Evolutionary conservation across 2,329 filamentous ascomycete genomes (phyloP).

Genomic region (Monosporascus sp.): DNA sequence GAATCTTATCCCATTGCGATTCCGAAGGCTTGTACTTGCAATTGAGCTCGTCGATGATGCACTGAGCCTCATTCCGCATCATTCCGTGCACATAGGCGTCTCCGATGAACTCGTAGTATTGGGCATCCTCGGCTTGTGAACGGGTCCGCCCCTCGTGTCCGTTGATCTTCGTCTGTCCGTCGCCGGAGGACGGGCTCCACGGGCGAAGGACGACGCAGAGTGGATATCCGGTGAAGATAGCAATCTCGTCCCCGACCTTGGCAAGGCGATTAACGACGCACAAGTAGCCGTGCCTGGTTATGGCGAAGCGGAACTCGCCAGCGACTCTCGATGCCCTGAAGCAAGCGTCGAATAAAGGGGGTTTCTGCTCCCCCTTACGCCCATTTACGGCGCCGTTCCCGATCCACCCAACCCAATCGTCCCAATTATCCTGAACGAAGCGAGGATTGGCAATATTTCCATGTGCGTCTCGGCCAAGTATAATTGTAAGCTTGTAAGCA

Average conservation of each 20-base stretch:
- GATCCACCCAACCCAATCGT: slow-evolving; percentile 6
- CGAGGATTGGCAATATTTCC: slow-evolving; percentile 2
- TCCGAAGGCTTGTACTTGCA: slow-evolving; percentile 13
- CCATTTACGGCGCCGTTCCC: background rate
- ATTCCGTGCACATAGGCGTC: slow-evolving; percentile 20
- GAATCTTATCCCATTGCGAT: background rate
- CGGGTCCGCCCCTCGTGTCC: background rate
- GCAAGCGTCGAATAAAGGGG: slow-evolving; percentile 3
- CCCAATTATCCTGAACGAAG: slow-evolving; percentile 5
- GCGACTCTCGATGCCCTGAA: slow-evolving; percentile 7
- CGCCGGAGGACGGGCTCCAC: slow-evolving; percentile 1
- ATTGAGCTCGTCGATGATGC: slow-evolving; percentile 17
- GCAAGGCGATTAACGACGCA: slow-evolving; percentile 14
- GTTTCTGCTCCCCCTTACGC: background rate
- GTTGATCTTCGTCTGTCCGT: background rate
- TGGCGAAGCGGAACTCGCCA: slow-evolving; percentile 15
- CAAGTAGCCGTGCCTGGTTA: slow-evolving; percentile 18
- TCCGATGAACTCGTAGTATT: slow-evolving; percentile 17
- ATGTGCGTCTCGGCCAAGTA: slow-evolving; percentile 1
- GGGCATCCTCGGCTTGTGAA: background rate
- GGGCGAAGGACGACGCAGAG: slow-evolving; percentile 8
- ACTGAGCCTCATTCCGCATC: slow-evolving; percentile 19
- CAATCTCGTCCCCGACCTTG: slow-evolving; percentile 10
- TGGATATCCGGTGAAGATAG: slow-evolving; percentile 13
- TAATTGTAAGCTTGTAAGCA: slow-evolving; percentile 7